Base-by-base conservation (phyloP, 805 yeast genomes). In the Saturnispora saitoi region DNA sequence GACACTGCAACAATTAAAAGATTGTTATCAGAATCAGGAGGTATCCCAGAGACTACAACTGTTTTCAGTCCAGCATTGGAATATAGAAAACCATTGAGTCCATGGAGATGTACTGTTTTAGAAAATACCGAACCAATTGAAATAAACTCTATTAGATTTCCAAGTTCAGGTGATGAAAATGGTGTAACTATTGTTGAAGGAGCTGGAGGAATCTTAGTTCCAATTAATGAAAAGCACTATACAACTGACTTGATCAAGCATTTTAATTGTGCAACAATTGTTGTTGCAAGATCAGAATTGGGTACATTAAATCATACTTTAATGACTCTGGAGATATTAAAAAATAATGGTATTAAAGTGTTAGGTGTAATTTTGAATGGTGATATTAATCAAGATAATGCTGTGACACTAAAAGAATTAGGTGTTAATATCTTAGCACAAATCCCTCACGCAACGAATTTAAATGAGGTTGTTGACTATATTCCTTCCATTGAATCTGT, bases 171-270 rank as follows among this genome's bases (percentile, higher is more conserved):
- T 2, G 14, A 31, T 31, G 34, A 30, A 6, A 28, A 22, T n/a
- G 3, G 8, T 5, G 4, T 7, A 2, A 48, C 43, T 1, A 29
- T 37, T 14, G 37, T 55, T 24, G 58, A 55, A 49, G 58, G 58
- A 26, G 58, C 58, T 11, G 58, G 58, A 20, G 58, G 58, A 5
- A 12, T 54, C 10, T 43, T 42, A 24, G 58, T 55, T 19, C 58
- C 58, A 24, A 48, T 55, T 5, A 51, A 44, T 19, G 44, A 47
- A 20, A 37, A 32, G 11, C 11, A 37, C 12, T 47, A 49, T 11
- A 55, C 49, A 28, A 49, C 48, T 10, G 57, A 54, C 41, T 32
- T 52, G 5, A 52, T 54, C 14, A 30, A 24, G 10, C 30, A 48
- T 11, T 30, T 55, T 12, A 36, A 50, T 26, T 31, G 32, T 31